Percentiles rank a stretch among this genome's conserved stretches.
These are phyloP conservation scores for Neofusicoccum sp. DNA, from an alignment of 2,329 filamentous ascomycete species.

Conservation along the genomic window DNA sequence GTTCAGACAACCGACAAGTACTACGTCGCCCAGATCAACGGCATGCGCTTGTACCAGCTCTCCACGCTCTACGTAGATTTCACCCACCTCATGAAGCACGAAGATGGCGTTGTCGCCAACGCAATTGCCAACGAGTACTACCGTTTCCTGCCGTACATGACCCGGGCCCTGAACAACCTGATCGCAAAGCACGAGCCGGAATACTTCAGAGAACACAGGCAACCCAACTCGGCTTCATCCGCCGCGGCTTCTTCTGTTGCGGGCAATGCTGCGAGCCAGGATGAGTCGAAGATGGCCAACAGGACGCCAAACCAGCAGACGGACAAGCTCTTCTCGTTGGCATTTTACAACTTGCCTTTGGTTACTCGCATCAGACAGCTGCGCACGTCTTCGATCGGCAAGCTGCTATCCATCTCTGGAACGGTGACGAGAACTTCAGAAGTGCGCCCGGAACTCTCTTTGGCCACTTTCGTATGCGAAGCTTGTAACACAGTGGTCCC, in stretches of 20 bases:
- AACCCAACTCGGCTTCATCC: slow-evolving; percentile 72
- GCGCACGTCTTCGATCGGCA: slow-evolving; percentile 85
- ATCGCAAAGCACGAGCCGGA: slow-evolving; percentile 92
- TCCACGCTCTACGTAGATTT: slow-evolving; percentile 87
- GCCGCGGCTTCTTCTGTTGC: slow-evolving; percentile 65
- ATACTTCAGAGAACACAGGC: slow-evolving; percentile 90
- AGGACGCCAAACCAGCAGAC: slow-evolving; percentile 91
- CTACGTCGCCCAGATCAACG: slow-evolving; percentile 80
- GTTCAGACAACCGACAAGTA: slow-evolving; percentile 75
- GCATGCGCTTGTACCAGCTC: slow-evolving; percentile 69
- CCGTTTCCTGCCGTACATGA: slow-evolving; percentile 89
- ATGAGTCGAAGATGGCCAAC: slow-evolving; percentile 50
- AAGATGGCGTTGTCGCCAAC: slow-evolving; percentile 77
- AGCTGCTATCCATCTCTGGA: slow-evolving; percentile 90
- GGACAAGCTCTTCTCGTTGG: slow-evolving; percentile 90
- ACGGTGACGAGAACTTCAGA: slow-evolving; percentile 97
- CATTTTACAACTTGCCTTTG: slow-evolving; percentile 88
- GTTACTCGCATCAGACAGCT: slow-evolving; percentile 83
- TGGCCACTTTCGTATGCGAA: slow-evolving; percentile 91
- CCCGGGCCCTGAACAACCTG: slow-evolving; percentile 82
- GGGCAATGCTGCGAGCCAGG: slow-evolving; percentile 58
- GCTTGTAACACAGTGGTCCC: slow-evolving; percentile 79
- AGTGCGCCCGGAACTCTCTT: slow-evolving; percentile 86
- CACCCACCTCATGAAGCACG: slow-evolving; percentile 74
- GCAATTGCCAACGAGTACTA: slow-evolving; percentile 91